Evolutionary conservation across 148 eudicot species (phyloP).

Genomic region (Silene conica): DNA sequence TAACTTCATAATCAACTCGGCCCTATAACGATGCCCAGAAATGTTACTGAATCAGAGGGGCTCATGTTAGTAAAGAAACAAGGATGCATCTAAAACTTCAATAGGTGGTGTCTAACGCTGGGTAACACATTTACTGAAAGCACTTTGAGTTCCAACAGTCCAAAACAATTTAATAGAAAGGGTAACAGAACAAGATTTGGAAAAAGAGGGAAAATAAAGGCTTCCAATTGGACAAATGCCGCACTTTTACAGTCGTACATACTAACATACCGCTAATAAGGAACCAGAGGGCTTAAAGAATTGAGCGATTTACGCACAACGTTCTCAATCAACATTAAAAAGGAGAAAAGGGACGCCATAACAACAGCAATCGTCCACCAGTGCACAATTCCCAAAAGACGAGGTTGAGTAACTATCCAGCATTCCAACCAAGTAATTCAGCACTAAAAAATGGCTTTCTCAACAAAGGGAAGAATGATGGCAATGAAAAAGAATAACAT

Average conservation of each 20-base stretch:
- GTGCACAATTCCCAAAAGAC: neutral
- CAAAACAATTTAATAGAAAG: neutral
- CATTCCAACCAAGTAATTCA: neutral
- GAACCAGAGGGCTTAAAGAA: neutral
- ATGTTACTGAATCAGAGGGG: neutral
- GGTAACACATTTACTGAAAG: neutral
- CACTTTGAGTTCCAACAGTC: neutral
- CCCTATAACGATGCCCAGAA: neutral
- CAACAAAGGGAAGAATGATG: neutral
- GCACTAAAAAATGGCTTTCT: neutral
- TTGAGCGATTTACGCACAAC: neutral
- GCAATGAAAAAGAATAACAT: neutral
- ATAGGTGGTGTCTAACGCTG: neutral
- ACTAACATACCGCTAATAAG: neutral
- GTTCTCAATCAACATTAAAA: neutral
- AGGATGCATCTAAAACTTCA: neutral
- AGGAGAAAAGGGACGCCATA: neutral
- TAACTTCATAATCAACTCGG: neutral
- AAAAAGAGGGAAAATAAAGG: neutral
- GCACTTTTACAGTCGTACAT: neutral
- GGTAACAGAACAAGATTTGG: neutral
- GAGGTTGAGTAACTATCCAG: neutral
- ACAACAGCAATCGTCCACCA: neutral
- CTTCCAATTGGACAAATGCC: neutral
- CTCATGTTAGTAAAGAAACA: neutral